Base-by-base conservation (phyloP, 306 rosid species). In the Cicer judaicum region DNA sequence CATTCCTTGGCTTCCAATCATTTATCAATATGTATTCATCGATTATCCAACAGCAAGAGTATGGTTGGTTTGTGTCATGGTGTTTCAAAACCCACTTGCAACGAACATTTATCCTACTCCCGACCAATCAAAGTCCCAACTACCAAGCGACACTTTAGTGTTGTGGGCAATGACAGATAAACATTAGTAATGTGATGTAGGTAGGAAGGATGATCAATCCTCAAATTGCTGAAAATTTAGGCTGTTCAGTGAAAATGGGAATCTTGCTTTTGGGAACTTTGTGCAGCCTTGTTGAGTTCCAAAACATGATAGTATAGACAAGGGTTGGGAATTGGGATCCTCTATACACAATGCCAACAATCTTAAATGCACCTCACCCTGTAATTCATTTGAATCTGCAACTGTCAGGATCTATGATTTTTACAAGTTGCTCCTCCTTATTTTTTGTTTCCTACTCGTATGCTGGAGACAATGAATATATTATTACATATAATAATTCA, bases 111-210 rank as follows among this genome's bases (percentile, higher is more conserved):
- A 60, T 60, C 43, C 5, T 6, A 5, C 44, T 34, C 11, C 44
- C 41, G 14, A 10, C 5, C 36, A 64, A 42, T 64, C 36, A 64
- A 41, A 41, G 69, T 64, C 69, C 50, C 69, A 64, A 41, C 69
- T 41, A 41, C 36, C 50, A 64, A 64, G 36, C 41, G 69, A 64
- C 41, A 56, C 40, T 56, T 56, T 4, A 56, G 14, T 56, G 14
- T 21, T 21, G 38, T 6, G 56, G 21, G 56, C 56, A 50, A 50
- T 50, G 56, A 2, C 12, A 56, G 16, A 49, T 5, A 13, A 49
- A 49, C 15, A 13, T 13, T 5, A 13, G 55, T 13, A 13, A 49
- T 49, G 55, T 49, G 18, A 49, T 49, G 55, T 12, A 59, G 42
- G 43, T 3, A 8, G 60, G 38, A 18, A 44, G 44, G 46, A 49